phyloP scores from a whole-genome alignment of 257 asterid genomes.

The Capsicum baccatum region DNA sequence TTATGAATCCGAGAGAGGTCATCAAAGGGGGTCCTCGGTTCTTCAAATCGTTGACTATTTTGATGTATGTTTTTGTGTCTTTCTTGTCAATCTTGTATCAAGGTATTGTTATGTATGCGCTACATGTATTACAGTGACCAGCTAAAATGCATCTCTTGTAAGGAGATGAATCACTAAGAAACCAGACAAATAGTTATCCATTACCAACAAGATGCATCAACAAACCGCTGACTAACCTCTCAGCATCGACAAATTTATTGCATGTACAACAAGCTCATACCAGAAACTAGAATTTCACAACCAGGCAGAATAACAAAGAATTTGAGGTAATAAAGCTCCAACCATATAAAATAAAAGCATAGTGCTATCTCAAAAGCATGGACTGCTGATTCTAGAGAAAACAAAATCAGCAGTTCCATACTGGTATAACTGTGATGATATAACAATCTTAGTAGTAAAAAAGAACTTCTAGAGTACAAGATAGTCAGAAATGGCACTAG shows the following conservation, averaged over 20 bases:
- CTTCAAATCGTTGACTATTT: too few relatives aligned
- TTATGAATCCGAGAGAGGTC: too few relatives aligned
- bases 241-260: background rate
- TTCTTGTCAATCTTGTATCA: background rate
- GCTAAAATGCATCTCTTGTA: background rate
- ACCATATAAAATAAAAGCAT: background rate
- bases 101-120: background rate
- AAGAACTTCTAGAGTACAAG: background rate
- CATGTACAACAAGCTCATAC: background rate
- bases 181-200: background rate
- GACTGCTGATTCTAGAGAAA: background rate
- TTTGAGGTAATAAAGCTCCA: background rate
- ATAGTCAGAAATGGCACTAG: background rate
- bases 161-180: background rate
- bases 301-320: constrained; percentile 1
- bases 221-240: background rate
- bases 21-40: too few relatives aligned
- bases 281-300: constrained; percentile 9
- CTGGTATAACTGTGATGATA: background rate
- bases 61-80: too few relatives aligned
- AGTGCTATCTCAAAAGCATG: constrained; percentile 7
- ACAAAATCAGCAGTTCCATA: background rate
- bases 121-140: background rate
- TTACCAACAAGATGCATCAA: background rate
- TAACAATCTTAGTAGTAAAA: background rate